Evolutionary conservation across 176 grass and related monocot species (phyloP), one percentile per base, ranked within the genome.

Genomic region (Aegilops bicornis): DNA sequence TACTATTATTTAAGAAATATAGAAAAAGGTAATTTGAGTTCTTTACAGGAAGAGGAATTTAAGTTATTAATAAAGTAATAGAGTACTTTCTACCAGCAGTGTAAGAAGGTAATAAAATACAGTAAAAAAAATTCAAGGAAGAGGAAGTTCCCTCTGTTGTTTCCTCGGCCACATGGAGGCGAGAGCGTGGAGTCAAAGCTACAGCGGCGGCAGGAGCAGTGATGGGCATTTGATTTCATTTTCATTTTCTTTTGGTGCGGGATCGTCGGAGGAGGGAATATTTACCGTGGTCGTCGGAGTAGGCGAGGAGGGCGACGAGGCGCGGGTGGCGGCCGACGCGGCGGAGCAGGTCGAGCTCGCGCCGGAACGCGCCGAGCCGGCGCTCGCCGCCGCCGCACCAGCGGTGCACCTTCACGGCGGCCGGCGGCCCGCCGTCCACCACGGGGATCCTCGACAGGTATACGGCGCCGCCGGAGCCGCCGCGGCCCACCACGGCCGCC

Each of bases 391-490:
- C 91, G 78, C 93, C 91, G 77, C 88, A 90, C 82, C 89, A 88
- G 22, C 86, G 74, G 52, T 92, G 89, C 42, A 95, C 86, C 88
- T 98, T 98, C 12, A 98, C 93, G 33, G 92, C 91, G 0, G 79
- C 83, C 20, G 42, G 50, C 9, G 73, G 63, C 29, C 74, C 88
- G 48, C 39, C 60, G 14, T 19, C 19, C 7, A 8, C 7, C 0
- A 48, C 15, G 2, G 52, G 60, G 71, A 84, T 64, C 31, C 52
- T 68, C 5, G 90, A 86, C 42, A 92, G 86, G 87, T 98, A 98
- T 14, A 98, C 96, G 27, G 43, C 66, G 88, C 93, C 95, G 78
- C 96, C 95, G 78, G 94, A 98, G 22, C 96, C 96, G 16, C 96
- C 96, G 11, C 92, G 82, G 7, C 91, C 96, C 12, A 98, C 90